Conservation (phyloP, 2,329 filamentous ascomycete genomes). For the Ciborinia camelliae region DNA sequence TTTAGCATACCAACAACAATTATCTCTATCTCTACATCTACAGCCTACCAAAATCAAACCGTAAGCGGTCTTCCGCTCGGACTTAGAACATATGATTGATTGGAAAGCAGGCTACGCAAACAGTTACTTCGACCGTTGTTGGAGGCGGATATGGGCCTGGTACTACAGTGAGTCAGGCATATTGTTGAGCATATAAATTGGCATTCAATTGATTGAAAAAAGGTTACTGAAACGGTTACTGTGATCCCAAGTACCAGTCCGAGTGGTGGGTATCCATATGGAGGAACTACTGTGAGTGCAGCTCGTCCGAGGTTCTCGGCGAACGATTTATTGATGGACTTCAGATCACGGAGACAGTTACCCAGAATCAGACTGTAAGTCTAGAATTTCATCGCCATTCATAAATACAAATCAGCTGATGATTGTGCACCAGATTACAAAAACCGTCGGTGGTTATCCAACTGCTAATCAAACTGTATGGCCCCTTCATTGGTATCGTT, state of each 20-base stretch:
- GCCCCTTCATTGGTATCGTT: background rate
- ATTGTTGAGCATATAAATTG: background rate
- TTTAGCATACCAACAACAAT: constrained; percentile 2
- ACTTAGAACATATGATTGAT: background rate
- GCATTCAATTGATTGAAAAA: background rate
- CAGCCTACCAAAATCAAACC: constrained; percentile 6
- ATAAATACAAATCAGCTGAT: background rate
- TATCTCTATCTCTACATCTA: constrained; percentile 5
- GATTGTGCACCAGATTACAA: background rate
- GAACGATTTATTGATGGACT: background rate
- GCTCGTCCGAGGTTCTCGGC: background rate
- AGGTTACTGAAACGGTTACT: constrained; percentile 5
- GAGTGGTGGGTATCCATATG: constrained; percentile 9
- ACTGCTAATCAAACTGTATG: constrained; percentile 12
- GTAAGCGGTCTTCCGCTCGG: background rate
- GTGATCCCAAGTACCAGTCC: background rate
- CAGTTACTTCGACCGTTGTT: background rate
- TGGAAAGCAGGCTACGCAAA: background rate
- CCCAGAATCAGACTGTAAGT: constrained; percentile 13
- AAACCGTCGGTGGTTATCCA: background rate
- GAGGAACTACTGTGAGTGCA: constrained; percentile 1
- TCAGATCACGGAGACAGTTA: constrained; percentile 9
- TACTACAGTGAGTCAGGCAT: background rate
- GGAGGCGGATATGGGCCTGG: constrained; percentile 9
- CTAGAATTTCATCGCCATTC: background rate